These are phyloP conservation scores for Rhodotorula graminis DNA, from an alignment of 768 basidiomycete species.

Conservation along the genomic window DNA sequence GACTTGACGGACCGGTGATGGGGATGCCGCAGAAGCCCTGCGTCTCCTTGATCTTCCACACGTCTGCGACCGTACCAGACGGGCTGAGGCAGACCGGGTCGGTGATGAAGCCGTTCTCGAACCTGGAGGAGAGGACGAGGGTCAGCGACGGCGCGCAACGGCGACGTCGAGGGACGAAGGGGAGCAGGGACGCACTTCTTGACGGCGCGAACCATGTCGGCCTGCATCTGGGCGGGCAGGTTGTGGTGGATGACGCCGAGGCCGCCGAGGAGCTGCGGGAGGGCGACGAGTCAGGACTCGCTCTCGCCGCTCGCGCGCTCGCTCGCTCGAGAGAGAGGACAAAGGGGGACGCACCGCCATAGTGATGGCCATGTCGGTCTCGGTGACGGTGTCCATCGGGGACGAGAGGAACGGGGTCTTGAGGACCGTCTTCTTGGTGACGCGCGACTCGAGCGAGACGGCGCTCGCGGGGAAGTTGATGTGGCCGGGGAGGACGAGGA, in stretches of 20 bases:
- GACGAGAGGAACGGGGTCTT: constrained; percentile 97
- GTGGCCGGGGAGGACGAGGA: constrained; percentile 66
- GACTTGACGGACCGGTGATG: constrained; percentile 74
- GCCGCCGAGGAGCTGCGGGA: constrained; percentile 72
- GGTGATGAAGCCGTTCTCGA: constrained; percentile 97
- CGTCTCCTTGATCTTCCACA: constrained; percentile 82
- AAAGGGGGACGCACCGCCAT: constrained; percentile 67
- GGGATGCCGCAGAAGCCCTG: constrained; percentile 96
- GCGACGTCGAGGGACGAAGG: no score
- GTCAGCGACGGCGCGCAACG: neutral
- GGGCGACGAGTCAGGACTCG: neutral
- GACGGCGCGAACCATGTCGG: constrained; percentile 93
- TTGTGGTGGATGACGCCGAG: constrained; percentile 99
- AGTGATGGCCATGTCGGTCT: constrained; percentile 84
- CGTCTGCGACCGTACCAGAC: constrained; percentile 71
- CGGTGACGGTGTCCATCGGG: constrained; percentile 99
- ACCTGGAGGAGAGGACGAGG: constrained; percentile 51
- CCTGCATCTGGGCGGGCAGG: constrained; percentile 79
- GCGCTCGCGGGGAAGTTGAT: constrained; percentile 83
- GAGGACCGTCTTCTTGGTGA: constrained; percentile 74
- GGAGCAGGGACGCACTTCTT: constrained; percentile 52
- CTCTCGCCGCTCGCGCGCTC: no score
- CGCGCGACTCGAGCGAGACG: constrained; percentile 73
- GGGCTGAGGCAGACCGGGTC: constrained; percentile 88
- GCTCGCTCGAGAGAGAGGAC: neutral